Percentiles rank a stretch among this genome's conserved stretches.
phyloP scores from a whole-genome alignment of 2,329 filamentous ascomycete genomes.

The Passalora sequoiae region DNA sequence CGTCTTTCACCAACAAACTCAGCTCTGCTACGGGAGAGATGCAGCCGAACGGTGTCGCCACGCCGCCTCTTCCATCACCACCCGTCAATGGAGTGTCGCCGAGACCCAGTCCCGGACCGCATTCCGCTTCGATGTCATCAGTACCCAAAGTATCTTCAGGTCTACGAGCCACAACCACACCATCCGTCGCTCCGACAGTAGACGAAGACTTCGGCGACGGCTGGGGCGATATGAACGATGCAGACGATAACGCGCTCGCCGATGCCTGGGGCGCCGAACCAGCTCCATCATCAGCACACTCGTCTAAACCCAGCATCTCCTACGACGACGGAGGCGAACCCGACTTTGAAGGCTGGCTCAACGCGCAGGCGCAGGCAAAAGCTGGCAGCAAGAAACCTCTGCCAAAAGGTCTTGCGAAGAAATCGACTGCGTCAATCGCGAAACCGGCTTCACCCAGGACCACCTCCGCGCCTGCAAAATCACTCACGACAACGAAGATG shows the following conservation, averaged over 20 bases:
- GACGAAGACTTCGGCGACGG: conserved; percentile 48
- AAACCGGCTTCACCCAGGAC: conserved; percentile 23
- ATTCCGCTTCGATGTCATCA: conserved; percentile 24
- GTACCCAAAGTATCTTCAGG: conserved; percentile 29
- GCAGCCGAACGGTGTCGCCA: conserved; percentile 51
- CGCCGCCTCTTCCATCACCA: conserved; percentile 35
- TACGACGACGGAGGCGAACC: conserved; percentile 84
- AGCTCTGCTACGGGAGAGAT: conserved; percentile 83
- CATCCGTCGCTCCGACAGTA: conserved; percentile 37
- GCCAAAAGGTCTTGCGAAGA: conserved; percentile 77
- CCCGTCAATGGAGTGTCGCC: conserved; percentile 33
- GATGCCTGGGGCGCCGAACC: conserved; percentile 14
- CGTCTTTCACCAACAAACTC: conserved; percentile 94
- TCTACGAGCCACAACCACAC: conserved; percentile 21
- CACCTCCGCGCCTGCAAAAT: conserved; percentile 20
- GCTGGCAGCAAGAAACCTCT: conserved; percentile 58
- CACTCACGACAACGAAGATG: conserved; percentile 26
- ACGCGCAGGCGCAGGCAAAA: conserved; percentile 76
- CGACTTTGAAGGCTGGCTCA: conserved; percentile 93
- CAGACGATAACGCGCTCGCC: conserved; percentile 41
- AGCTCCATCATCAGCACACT: conserved; percentile 31
- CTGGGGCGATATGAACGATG: conserved; percentile 63
- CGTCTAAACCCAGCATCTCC: conserved; percentile 36
- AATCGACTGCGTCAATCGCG: conserved; percentile 35
- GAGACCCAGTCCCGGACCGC: conserved; percentile 29